A percentile compares a stretch with the other conserved stretches of the same genome.
phyloP scores from a whole-genome alignment of 495 filamentous ascomycete genomes.

The Glonium stellatum region DNA sequence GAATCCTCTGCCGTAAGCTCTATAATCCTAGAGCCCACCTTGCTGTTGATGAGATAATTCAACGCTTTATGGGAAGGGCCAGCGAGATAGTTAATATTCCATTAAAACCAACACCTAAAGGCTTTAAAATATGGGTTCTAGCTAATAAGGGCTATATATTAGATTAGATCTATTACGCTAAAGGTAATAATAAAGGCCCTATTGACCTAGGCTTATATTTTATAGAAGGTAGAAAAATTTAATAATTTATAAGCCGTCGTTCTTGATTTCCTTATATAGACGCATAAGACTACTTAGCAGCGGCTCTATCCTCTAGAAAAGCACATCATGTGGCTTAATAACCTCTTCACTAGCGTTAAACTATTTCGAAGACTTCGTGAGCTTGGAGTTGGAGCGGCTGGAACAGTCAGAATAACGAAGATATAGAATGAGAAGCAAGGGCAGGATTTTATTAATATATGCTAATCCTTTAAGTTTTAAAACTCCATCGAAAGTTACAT shows the following conservation, averaged over 20 bases:
- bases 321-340: background rate
- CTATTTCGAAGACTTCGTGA: background rate
- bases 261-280: background rate
- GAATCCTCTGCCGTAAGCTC: slow-evolving; percentile 1
- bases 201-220: background rate
- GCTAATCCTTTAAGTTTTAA: too few species aligned
- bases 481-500: too few species aligned
- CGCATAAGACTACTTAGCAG: background rate
- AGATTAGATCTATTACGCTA: slow-evolving; percentile 2
- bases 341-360: background rate
- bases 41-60: slow-evolving; percentile 7
- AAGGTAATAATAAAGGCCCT: background rate
- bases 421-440: background rate
- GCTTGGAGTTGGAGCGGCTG: background rate
- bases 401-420: background rate
- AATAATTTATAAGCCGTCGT: background rate
- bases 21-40: slow-evolving; percentile 5
- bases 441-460: background rate
- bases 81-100: slow-evolving; percentile 7
- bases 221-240: background rate
- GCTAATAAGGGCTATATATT: slow-evolving; percentile 3
- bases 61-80: slow-evolving; percentile 1
- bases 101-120: slow-evolving; percentile 6
- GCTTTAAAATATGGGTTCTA: slow-evolving; percentile 6
- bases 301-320: background rate